Conservation (phyloP, 2,329 filamentous ascomycete genomes). For the Colletotrichum ledebouriae region DNA sequence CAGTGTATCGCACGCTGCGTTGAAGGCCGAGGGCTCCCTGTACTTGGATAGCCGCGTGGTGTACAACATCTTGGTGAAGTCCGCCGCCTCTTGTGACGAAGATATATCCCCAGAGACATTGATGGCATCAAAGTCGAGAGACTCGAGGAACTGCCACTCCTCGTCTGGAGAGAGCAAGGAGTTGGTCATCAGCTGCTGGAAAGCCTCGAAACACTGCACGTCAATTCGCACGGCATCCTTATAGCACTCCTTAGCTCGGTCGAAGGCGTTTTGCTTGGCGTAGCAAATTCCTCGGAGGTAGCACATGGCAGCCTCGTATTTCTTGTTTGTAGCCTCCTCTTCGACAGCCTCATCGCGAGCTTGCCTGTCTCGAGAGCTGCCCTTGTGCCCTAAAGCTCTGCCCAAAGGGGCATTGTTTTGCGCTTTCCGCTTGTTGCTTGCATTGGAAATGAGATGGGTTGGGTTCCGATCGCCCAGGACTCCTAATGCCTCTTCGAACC, state of each 20-base stretch:
- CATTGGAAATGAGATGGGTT: slow-evolving; percentile 83
- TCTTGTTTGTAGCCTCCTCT: slow-evolving; percentile 80
- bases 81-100: slow-evolving; percentile 85
- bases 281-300: slow-evolving; percentile 94
- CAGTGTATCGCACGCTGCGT: slow-evolving; percentile 87
- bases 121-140: slow-evolving; percentile 90
- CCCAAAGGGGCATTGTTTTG: slow-evolving; percentile 72
- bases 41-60: slow-evolving; percentile 97
- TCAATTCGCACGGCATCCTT: slow-evolving; percentile 97
- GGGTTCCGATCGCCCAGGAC: slow-evolving; percentile 94
- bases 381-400: slow-evolving; percentile 42
- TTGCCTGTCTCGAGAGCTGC: slow-evolving; percentile 51
- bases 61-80: slow-evolving; percentile 96
- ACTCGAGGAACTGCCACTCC: slow-evolving; percentile 90
- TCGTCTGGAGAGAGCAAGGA: slow-evolving; percentile 90
- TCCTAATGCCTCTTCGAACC: slow-evolving; percentile 88
- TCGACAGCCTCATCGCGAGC: slow-evolving; percentile 57
- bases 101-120: slow-evolving; percentile 74
- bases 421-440: slow-evolving; percentile 76
- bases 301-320: slow-evolving; percentile 97
- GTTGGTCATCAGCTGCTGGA: slow-evolving; percentile 98
- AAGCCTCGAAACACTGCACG: slow-evolving; percentile 97
- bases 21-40: slow-evolving; percentile 85
- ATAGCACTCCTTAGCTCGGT: slow-evolving; percentile 97
- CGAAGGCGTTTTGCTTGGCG: slow-evolving; percentile 96